Conservation (phyloP, 2,329 filamentous ascomycete species). For the Alternaria brassicicola region DNA sequence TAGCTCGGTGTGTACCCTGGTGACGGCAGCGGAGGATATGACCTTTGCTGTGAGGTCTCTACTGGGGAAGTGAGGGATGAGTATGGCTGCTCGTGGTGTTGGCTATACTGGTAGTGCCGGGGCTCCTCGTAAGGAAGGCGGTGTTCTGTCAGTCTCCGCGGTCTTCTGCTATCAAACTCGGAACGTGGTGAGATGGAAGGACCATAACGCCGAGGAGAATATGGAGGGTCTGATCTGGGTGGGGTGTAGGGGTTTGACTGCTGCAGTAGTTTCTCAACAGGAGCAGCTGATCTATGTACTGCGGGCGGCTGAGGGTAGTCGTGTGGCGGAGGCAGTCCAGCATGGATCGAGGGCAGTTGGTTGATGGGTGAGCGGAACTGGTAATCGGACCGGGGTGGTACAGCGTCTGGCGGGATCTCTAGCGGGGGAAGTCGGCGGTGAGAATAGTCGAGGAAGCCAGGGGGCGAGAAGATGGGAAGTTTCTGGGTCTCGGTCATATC, state of each 20-base stretch:
- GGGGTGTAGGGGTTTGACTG: slow-evolving; percentile 48
- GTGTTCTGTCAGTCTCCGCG: slow-evolving; percentile 38
- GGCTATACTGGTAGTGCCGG: slow-evolving; percentile 35
- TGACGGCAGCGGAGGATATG: slow-evolving; percentile 46
- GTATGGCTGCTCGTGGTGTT: slow-evolving; percentile 43
- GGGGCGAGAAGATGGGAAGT: slow-evolving; percentile 49
- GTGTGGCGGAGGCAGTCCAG: slow-evolving; percentile 39
- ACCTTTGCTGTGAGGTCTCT: slow-evolving; percentile 42
- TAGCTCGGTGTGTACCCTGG: slow-evolving; percentile 50
- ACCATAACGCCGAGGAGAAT: slow-evolving; percentile 49
- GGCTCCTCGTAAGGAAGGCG: slow-evolving; percentile 44
- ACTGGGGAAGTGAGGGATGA: slow-evolving; percentile 47
- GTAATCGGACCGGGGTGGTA: slow-evolving; percentile 47
- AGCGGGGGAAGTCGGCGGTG: slow-evolving; percentile 50
- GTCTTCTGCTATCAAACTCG: slow-evolving; percentile 40
- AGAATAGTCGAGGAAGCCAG: slow-evolving; percentile 49
- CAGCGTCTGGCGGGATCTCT: slow-evolving; percentile 47
- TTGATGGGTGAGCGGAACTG: slow-evolving; percentile 49
- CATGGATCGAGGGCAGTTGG: slow-evolving; percentile 47
- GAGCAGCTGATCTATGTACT: slow-evolving; percentile 37
- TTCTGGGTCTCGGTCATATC: slow-evolving; percentile 56
- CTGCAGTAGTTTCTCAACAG: slow-evolving; percentile 45
- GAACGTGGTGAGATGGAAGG: slow-evolving; percentile 47
- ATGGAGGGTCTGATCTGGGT: slow-evolving; percentile 48
- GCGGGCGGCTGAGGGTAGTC: slow-evolving; percentile 33